Evolutionary conservation across 73 alveolate genomes (phyloP).

Genomic region (Breviolum minutum): DNA sequence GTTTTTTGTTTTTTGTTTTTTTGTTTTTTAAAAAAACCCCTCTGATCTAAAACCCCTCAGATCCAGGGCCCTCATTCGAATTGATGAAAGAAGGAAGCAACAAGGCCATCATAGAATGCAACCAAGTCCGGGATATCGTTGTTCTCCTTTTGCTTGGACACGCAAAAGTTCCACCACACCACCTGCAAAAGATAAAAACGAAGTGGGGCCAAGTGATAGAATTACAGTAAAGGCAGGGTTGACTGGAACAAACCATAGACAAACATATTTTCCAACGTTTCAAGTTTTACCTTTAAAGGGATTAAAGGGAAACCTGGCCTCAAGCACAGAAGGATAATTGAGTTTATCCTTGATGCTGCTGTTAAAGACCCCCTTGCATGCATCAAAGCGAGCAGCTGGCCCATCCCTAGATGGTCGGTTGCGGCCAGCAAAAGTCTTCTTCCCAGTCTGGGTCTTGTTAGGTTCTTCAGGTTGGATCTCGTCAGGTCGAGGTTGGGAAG

Average conservation of each 20-base stretch:
- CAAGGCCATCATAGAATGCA: not conserved
- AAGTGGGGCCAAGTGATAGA: too few species aligned
- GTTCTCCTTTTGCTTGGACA: not conserved
- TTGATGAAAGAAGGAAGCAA: too few species aligned
- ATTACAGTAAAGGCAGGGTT: too few species aligned
- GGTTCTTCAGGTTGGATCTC: too few species aligned
- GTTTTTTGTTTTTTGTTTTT: too few species aligned
- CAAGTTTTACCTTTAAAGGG: not conserved
- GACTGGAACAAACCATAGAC: not conserved
- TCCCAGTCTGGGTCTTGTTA: not conserved
- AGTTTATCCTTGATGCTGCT: not conserved
- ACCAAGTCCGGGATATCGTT: too few species aligned
- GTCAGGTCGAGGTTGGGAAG: too few species aligned
- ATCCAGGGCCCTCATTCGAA: too few species aligned
- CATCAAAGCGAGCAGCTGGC: not conserved
- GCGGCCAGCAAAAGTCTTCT: not conserved
- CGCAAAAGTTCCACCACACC: not conserved
- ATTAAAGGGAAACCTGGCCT: not conserved
- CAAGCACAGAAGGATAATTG: not conserved
- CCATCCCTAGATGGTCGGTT: not conserved
- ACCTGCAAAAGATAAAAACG: not conserved
- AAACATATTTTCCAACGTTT: not conserved
- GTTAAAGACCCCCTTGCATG: not conserved
- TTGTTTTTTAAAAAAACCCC: too few species aligned
- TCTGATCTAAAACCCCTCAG: too few species aligned